These are phyloP conservation scores for Fusarium camptoceras DNA, from an alignment of 2,329 filamentous ascomycete genomes.

Conservation along the genomic window DNA sequence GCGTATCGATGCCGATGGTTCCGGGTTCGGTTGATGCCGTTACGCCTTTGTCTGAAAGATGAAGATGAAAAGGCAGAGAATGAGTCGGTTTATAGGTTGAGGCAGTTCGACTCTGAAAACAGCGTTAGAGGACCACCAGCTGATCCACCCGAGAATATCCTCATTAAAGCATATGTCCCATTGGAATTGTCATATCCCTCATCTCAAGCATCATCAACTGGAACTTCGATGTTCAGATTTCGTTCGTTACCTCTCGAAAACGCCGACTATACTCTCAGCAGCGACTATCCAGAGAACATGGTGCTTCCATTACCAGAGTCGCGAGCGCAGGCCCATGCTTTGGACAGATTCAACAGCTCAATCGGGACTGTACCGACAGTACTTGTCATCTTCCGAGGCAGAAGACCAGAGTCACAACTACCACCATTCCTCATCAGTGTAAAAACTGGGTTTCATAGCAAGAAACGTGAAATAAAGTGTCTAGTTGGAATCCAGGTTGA, in stretches of 20 bases:
- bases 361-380: neutral
- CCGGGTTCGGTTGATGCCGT: slow-evolving; percentile 8
- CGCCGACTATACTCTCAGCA: neutral
- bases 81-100: slow-evolving; percentile 1
- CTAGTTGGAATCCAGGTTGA: neutral
- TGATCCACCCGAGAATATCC: slow-evolving; percentile 16
- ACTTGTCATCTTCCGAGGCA: neutral
- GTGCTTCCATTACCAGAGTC: neutral
- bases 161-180: slow-evolving; percentile 9
- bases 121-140: slow-evolving; percentile 12
- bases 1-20: slow-evolving; percentile 18
- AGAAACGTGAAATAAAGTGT: neutral
- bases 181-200: neutral
- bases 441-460: neutral
- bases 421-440: neutral
- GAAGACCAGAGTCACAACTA: accelerated
- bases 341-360: neutral
- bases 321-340: accelerated
- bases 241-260: slow-evolving; percentile 4
- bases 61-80: neutral
- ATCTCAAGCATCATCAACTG: neutral
- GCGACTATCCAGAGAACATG: neutral
- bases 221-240: neutral
- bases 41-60: neutral
- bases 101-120: slow-evolving; percentile 8